Base-by-base conservation (phyloP, 805 yeast species). In the Tetrapisispora phaffii region DNA sequence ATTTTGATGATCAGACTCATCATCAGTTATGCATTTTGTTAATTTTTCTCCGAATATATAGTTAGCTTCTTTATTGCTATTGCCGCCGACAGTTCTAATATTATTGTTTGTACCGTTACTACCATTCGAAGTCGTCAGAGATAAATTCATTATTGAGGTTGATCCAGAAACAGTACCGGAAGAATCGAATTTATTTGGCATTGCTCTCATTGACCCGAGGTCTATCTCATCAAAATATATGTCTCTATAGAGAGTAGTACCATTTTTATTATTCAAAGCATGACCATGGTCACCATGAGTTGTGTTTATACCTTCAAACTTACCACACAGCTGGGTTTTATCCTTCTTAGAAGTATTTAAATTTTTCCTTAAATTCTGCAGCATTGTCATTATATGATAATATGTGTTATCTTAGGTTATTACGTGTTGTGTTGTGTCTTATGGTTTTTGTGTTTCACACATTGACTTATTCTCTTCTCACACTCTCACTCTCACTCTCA, bases 291-390 rank as follows among this genome's bases (percentile, higher is more conserved):
- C 17, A n/a, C 10, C 15, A n/a, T 2, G 22, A 15, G 13, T 17
- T n/a, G 4, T 7, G 8, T n/a, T 32, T n/a, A 19, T 6, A 4
- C 16, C 19, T n/a, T 7, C 13, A 32, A 15, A 3, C 7, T 4
- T 12, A 15, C 10, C 20, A n/a, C 12, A 12, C 34, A 16, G 8
- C 7, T 36, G 29, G 13, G 9, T n/a, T 3, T 36, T 36, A 22
- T 36, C 29, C 9, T 22, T 36, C 23, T n/a, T 36, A 23, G 20
- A 13, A 15, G 20, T 23, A 23, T 36, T 36, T n/a, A 36, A 23
- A 16, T 36, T 36, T 36, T 36, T 36, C 39, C 39, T 36, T 36
- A 36, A 22, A 36, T 36, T 23, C 7, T 36, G 39, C 24, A 36
- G 23, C 39, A 36, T 36, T 16, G 20, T 28, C 4, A 32, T n/a